Evolutionary conservation across 164 flowering plant species (phyloP), one percentile per base, ranked within the genome.

Genomic region (Protea cynaroides): DNA sequence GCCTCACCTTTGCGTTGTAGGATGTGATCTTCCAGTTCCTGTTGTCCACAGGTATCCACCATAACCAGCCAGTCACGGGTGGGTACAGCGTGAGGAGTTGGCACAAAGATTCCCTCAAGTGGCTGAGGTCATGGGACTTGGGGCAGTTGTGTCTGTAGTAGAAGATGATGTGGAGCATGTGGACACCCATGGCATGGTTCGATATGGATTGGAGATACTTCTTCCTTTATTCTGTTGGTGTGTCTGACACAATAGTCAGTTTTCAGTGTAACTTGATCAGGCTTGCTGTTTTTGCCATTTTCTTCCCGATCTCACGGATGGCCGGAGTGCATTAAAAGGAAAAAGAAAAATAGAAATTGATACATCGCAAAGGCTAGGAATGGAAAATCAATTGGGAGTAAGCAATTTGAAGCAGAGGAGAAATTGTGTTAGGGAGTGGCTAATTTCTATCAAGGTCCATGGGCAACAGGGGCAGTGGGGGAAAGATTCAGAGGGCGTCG

Each of bases 1-100:
- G 57, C 74, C 95, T 68, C 13, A 90, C 79, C 5, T 96, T 91
- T 47, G 93, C 88, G 61, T 87, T 93, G 53, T 78, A 82, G 63
- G 82, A 86, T 74, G 76, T 84, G 21, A 88, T 83, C 52, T 40
- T 76, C 91, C 96, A 91, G 23, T 79, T 79, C 12, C 88, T 86
- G 6, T 71, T 72, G 25, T 59, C 72, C 25, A 56, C 82, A n/a
- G n/a, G n/a, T n/a, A n/a, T n/a, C n/a, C n/a, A n/a, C n/a, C n/a
- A n/a, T n/a, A n/a, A n/a, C n/a, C n/a, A n/a, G n/a, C n/a, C n/a
- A n/a, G n/a, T n/a, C n/a, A n/a, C n/a, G n/a, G n/a, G n/a, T n/a
- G n/a, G n/a, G n/a, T n/a, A 88, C 58, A 56, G 12, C 3, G 84
- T 65, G 17, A 90, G 69, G 14, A 61, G 69, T 52, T 81, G 81